A percentile compares a stretch with the other conserved stretches of the same genome.
phyloP scores from a whole-genome alignment of 108 stramenopile genomes.

The Pseudonitzschia multiseries region DNA sequence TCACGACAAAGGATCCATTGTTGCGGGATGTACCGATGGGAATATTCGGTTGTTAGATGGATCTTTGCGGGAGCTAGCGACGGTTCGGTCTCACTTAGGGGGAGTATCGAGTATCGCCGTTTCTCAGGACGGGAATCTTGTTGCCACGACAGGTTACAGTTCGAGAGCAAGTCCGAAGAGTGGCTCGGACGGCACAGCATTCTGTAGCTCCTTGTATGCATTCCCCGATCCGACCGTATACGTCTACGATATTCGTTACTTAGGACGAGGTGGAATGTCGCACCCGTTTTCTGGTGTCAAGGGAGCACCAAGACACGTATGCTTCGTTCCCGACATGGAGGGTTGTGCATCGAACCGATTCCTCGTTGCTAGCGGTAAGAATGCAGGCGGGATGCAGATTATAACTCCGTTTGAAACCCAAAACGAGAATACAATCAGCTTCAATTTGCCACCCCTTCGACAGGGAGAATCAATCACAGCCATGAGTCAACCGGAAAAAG shows the following conservation, averaged over 20 bases:
- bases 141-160: conserved; percentile 75
- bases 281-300: conserved; percentile 57
- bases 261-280: conserved; percentile 76
- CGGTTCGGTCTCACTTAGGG: conserved; percentile 59
- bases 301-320: conserved; percentile 61
- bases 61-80: conserved; percentile 58
- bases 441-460: conserved; percentile 54
- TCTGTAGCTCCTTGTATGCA: conserved; percentile 57
- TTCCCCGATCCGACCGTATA: conserved; percentile 68
- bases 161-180: conserved; percentile 36
- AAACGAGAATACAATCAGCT: conserved; percentile 40
- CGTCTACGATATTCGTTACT: conserved; percentile 75
- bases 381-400: conserved; percentile 72
- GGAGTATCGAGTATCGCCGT: conserved; percentile 67
- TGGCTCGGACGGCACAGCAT: not conserved
- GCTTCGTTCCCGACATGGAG: conserved; percentile 57
- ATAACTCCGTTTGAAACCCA: conserved; percentile 62
- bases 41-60: conserved; percentile 77
- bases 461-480: conserved; percentile 68
- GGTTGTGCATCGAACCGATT: conserved; percentile 41
- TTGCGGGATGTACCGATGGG: conserved; percentile 83
- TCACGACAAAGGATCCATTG: conserved; percentile 48
- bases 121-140: conserved; percentile 61
- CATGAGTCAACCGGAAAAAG: conserved; percentile 40
- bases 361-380: conserved; percentile 71